A percentile compares a stretch with the other conserved stretches of the same genome.
These are phyloP conservation scores for Schizothecium vesticola DNA, from an alignment of 495 filamentous ascomycete species.

Conservation along the genomic window DNA sequence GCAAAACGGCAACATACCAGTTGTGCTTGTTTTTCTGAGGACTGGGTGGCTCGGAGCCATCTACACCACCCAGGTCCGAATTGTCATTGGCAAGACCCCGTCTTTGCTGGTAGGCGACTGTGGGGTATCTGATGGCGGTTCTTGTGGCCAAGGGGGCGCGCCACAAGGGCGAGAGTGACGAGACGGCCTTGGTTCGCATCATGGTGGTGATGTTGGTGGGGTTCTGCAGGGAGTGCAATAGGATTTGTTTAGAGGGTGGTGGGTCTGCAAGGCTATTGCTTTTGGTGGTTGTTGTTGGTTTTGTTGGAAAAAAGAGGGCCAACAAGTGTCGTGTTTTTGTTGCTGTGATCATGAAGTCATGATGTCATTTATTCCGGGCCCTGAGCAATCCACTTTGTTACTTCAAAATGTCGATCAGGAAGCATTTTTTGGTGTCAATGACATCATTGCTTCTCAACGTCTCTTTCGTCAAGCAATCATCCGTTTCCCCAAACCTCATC, in stretches of 20 bases:
- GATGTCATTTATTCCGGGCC: background rate
- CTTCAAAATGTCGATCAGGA: background rate
- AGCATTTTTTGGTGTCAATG: background rate
- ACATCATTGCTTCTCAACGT: background rate
- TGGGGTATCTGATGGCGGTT: background rate
- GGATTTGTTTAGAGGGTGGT: background rate
- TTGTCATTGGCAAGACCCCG: background rate
- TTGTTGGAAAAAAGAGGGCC: background rate
- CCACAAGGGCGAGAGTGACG: background rate
- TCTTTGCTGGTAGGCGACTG: background rate
- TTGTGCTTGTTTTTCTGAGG: slow-evolving; percentile 2
- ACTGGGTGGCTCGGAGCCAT: slow-evolving; percentile 2
- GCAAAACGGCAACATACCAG: background rate
- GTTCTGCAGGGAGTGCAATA: background rate
- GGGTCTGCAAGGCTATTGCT: background rate
- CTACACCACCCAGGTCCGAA: background rate
- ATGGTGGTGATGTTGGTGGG: background rate
- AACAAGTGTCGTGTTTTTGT: background rate
- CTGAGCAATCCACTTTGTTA: background rate
- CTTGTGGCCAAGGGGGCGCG: background rate
- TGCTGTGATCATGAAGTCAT: background rate
- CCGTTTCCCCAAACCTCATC: background rate
- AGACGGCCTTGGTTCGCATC: background rate
- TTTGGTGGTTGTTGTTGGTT: background rate
- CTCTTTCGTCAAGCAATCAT: background rate